phyloP scores from a whole-genome alignment of 306 rosid genomes.

The Fragaria vesca region DNA sequence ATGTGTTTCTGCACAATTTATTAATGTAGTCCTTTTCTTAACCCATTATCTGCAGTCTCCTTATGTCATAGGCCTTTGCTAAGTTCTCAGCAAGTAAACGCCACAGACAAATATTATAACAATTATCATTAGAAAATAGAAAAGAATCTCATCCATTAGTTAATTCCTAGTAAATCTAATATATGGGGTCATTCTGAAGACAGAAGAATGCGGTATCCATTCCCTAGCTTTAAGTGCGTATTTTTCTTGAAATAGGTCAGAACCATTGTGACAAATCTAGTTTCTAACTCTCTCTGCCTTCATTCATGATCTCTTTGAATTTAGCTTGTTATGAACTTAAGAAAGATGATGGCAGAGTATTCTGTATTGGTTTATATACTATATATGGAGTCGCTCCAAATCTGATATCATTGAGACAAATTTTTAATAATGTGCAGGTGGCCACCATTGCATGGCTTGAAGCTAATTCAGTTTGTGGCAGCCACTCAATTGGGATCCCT shows the following conservation, averaged over 20 bases:
- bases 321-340: background rate
- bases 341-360: background rate
- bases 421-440: conserved; percentile 47
- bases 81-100: background rate
- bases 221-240: background rate
- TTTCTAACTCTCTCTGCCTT: background rate
- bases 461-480: conserved; percentile 97
- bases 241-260: background rate
- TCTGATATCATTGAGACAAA: background rate
- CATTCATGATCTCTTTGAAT: background rate
- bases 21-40: background rate
- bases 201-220: background rate
- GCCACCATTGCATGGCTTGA: conserved; percentile 99
- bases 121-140: background rate
- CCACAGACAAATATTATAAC: background rate
- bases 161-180: background rate
- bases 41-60: background rate
- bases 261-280: background rate
- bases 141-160: background rate
- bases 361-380: background rate
- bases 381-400: background rate
- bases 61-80: background rate
- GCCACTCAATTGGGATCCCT: conserved; percentile 91
- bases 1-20: background rate
- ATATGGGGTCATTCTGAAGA: background rate